phyloP scores from a whole-genome alignment of 345 rosid species.

The Lumnitzera littorea region DNA sequence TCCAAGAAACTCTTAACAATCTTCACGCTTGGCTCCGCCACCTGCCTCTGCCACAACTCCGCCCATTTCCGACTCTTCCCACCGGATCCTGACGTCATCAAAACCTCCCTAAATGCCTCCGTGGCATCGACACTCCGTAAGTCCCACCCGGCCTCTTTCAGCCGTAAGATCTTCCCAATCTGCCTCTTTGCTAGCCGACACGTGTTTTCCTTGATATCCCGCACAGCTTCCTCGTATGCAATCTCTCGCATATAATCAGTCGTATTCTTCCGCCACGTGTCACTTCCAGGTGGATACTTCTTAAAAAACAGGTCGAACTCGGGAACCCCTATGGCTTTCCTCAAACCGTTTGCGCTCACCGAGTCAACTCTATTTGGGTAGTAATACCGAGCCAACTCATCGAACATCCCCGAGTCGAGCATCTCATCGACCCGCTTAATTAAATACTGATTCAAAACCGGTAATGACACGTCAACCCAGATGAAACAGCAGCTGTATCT shows the following conservation, averaged over 20 bases:
- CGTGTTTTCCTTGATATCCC: slow-evolving; percentile 74
- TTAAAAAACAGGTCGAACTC: slow-evolving; percentile 64
- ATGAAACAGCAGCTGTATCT: slow-evolving; percentile 75
- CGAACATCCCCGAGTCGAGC: slow-evolving; percentile 84
- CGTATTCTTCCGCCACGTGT: slow-evolving; percentile 1
- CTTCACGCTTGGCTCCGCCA: slow-evolving; percentile 57
- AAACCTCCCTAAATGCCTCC: slow-evolving; percentile 32
- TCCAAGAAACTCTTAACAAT: slow-evolving; percentile 65
- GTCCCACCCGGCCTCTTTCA: slow-evolving; percentile 64
- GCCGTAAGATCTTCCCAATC: slow-evolving; percentile 49
- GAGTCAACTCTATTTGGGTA: slow-evolving; percentile 20
- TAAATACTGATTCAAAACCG: slow-evolving; percentile 56
- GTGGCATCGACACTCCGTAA: slow-evolving; percentile 71
- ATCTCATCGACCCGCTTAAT: slow-evolving; percentile 74
- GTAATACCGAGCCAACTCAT: slow-evolving; percentile 51
- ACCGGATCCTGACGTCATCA: slow-evolving; percentile 9
- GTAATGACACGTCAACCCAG: slow-evolving; percentile 73
- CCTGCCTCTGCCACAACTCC: slow-evolving; percentile 58
- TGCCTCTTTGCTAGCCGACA: slow-evolving; percentile 70
- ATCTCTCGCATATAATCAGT: slow-evolving; percentile 23
- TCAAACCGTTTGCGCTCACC: slow-evolving; percentile 31
- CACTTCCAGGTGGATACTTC: slow-evolving; percentile 29
- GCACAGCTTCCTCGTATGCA: slow-evolving; percentile 60
- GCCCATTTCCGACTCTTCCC: slow-evolving; percentile 26
- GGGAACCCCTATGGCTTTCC: slow-evolving; percentile 87